These are phyloP conservation scores for Talaromyces sp. DNA, from an alignment of 2,329 filamentous ascomycete genomes.

Conservation along the genomic window DNA sequence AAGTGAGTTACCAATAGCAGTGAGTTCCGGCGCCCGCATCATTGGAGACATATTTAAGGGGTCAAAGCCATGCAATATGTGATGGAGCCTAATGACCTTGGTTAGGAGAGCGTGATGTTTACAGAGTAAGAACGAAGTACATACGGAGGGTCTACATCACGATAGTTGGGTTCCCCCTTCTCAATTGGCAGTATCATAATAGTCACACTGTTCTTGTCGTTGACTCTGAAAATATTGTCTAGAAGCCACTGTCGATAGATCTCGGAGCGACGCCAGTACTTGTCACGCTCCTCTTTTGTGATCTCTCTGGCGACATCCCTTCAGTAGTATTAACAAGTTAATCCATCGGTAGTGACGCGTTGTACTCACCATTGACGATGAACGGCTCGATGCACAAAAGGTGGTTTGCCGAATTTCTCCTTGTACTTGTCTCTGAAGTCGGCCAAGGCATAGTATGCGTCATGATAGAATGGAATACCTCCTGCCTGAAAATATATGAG, in stretches of 20 bases:
- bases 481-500: too few relatives aligned
- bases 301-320: neutral
- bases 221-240: neutral
- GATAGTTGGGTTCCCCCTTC: neutral
- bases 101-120: too few relatives aligned
- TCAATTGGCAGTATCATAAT: neutral
- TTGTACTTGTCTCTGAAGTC: too few relatives aligned
- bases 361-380: too few relatives aligned
- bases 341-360: too few relatives aligned
- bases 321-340: neutral
- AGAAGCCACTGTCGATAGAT: neutral
- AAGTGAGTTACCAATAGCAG: too few relatives aligned
- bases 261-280: neutral
- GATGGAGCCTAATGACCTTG: too few relatives aligned
- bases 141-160: neutral
- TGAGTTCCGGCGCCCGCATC: neutral
- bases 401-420: too few relatives aligned
- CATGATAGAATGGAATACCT: too few relatives aligned
- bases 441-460: too few relatives aligned
- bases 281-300: neutral
- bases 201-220: neutral
- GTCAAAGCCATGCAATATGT: neutral
- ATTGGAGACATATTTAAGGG: neutral
- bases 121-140: neutral
- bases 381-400: too few relatives aligned